Evolutionary conservation across 2,329 filamentous ascomycete genomes (phyloP), one percentile per base, ranked within the genome.

Genomic region (Botryotinia convoluta): DNA sequence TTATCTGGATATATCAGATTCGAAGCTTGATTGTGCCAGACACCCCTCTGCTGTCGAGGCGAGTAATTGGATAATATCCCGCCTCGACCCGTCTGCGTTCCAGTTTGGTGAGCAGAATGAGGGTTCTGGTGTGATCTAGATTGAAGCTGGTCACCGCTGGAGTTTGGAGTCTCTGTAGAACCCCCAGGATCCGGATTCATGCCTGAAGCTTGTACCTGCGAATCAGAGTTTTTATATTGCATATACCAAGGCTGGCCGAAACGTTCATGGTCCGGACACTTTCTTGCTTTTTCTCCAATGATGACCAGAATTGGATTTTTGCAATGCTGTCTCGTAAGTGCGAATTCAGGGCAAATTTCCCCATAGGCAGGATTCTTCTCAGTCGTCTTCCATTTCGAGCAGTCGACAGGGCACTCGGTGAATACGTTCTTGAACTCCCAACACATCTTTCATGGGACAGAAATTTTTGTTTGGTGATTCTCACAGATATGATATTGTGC

Each of bases 241-340:
- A 1, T 10, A 39, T n/a, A 14, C 14, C 14, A 22, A 16, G 5
- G 7, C 7, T 18, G 6, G 26, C 6, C 12, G 0, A 9, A 26
- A 62, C 12, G 35, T 4, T 9, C 3, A 18, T 62, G 22, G 6
- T 8, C 35, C 7, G 60, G 12, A 62, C 60, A 62, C 6, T 39
- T 39, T 39, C 14, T 14, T 39, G 22, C 22, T n/a, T 39, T 26
- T 39, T 1, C 3, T 16, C 7, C 12, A 39, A 62, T 0, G 22
- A 2, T 39, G 12, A 4, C 32, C 26, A 5, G 35, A 39, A 1
- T 10, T 8, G 14, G 35, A 39, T 39, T n/a, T 18, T n/a, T 26
- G 22, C 60, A 62, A 39, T 16, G 22, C 35, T 62, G 35, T n/a
- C 35, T 4, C 12, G 6, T 62, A 62, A 14, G 1, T 16, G 10